Conservation (phyloP, 176 grass and related monocot genomes). For the Bothriochloa decipiens region DNA sequence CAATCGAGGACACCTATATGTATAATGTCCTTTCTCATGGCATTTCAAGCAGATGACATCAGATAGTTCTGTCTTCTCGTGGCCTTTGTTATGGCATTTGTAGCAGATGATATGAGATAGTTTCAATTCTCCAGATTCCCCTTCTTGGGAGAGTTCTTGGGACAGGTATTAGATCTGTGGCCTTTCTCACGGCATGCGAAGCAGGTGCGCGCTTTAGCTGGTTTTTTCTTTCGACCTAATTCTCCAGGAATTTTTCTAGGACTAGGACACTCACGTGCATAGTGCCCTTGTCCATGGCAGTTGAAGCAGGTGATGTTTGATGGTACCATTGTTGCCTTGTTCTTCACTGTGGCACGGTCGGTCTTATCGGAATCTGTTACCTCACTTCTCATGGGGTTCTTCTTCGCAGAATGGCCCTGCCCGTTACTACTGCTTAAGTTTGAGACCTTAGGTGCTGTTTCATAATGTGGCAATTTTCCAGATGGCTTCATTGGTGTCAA, state of each 20-base stretch:
- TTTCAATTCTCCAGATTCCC: neutral
- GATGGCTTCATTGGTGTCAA: neutral
- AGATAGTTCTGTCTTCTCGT: neutral
- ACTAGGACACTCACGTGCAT: constrained; percentile 14
- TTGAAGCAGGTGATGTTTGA: neutral
- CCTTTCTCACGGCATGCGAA: constrained; percentile 4
- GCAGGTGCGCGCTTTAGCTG: neutral
- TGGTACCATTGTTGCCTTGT: neutral
- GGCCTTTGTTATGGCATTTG: constrained; percentile 9
- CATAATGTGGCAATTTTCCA: constrained; percentile 5
- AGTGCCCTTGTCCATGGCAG: neutral
- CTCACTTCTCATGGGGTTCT: neutral
- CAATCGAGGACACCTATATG: neutral
- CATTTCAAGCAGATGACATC: neutral
- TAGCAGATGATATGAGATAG: constrained; percentile 13
- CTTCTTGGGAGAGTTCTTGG: neutral
- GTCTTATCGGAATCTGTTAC: neutral
- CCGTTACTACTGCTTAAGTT: neutral
- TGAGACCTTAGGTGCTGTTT: neutral
- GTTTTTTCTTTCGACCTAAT: neutral
- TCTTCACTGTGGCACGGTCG: neutral
- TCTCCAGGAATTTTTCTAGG: constrained; percentile 2
- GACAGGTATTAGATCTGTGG: neutral
- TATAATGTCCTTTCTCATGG: neutral
- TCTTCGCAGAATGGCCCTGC: neutral